Evolutionary conservation across 2,329 filamentous ascomycete genomes (phyloP), one percentile per base, ranked within the genome.

Genomic region (Aspergillus udagawae): DNA sequence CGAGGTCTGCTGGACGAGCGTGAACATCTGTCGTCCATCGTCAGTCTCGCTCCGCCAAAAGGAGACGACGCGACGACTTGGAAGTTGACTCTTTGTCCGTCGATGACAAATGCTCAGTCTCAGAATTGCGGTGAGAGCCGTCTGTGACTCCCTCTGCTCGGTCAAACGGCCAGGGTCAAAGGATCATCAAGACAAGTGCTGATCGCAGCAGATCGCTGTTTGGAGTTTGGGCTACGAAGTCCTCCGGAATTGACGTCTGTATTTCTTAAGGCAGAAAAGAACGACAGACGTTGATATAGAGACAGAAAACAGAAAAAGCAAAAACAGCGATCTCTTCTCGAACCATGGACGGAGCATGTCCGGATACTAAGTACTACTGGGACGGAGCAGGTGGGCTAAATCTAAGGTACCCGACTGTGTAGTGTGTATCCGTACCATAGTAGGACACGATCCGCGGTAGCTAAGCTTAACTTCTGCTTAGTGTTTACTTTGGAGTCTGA

Each of bases 401-500:
- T 52, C 53, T 55, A 56, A 57, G 52, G 51, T 52, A 58, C 53
- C 54, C 51, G 54, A 50, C 50, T 38, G 51, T 49, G 32, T 29
- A 51, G 56, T 52, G 28, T 12, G 28, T 29, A 12, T 10, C 28
- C 4, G 28, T 29, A 12, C 28, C 28, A 29, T 29, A 55, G 47
- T 50, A 25, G 29, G 7, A 23, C 45, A 38, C 55, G 62, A 63
- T 63, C 63, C 65, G 58, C 62, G 60, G 60, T 54, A 60, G 53
- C 63, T 65, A 67, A 66, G 60, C 59, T 65, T 67, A 65, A 67
- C 60, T 60, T 66, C 62, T 65, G 60, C 64, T 66, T 66, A 63
- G 62, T 20, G 42, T 23, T 45, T 12, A 45, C n/a, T 20, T 23
- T 14, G 54, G 54, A 62, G 47, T 50, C 51, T 35, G 44, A 53